Base-by-base conservation (phyloP, 345 rosid species). In the Eutrema heterophyllum region DNA sequence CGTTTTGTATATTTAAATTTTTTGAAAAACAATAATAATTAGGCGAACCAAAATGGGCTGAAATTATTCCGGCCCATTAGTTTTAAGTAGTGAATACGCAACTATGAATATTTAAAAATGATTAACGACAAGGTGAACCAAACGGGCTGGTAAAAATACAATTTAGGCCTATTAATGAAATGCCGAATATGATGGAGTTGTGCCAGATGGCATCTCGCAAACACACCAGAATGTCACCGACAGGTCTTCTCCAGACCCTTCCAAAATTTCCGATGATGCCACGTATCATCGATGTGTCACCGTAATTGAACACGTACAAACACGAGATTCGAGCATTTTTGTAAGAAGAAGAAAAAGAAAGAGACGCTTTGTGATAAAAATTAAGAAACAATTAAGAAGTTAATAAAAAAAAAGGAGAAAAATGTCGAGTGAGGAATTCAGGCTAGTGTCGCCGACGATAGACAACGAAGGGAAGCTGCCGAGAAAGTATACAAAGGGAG, bases 401-500 rank as follows among this genome's bases (percentile, higher is more conserved):
- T n/a, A n/a, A n/a, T n/a, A n/a, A n/a, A n/a, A n/a, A 24, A 12
- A 5, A 43, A 21, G 13, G 33, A 52, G 26, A 60, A 76, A 70
- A 49, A 84, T 76, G 84, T 73, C 81, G n/a, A 80, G 78, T 46
- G 88, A 82, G 5, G 86, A 84, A 64, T 86, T 93, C 80, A 80
- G 89, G 59, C 24, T 86, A 45, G 92, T 81, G 44, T 84, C 92
- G 2, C 85, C 92, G 4, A 68, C 68, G 14, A 83, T 89, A 79
- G 72, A 75, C 66, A 75, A 80, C 9, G 82, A 87, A 5, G 96
- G 93, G 6, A 87, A 81, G 59, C 24, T 93, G 54, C 93, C 93
- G 7, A 86, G 93, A 63, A 84, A 93, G 48, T 87, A 80, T 76
- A 89, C 91, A 0, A 83, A 58, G 36, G 97, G 87, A 65, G 93